Evolutionary conservation across 495 filamentous ascomycete species (phyloP).

Genomic region (Penicillium flavigenum): DNA sequence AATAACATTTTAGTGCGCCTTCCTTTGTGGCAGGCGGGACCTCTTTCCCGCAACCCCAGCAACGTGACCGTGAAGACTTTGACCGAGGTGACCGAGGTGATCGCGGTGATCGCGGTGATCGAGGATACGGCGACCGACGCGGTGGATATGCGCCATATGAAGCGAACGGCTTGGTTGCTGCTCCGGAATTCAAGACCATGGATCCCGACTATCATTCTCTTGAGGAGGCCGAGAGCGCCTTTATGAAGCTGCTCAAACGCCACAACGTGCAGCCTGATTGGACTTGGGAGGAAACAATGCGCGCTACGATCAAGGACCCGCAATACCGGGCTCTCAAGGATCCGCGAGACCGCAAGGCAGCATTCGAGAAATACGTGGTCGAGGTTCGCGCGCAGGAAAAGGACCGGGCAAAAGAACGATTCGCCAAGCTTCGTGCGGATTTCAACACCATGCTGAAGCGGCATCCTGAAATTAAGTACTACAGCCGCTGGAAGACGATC

Average conservation of each 20-base stretch:
- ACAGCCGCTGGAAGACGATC: slow-evolving; percentile 96
- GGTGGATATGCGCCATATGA: slow-evolving; percentile 59
- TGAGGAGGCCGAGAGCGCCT: slow-evolving; percentile 93
- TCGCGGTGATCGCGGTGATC: slow-evolving; percentile 48
- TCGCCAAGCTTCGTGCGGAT: slow-evolving; percentile 88
- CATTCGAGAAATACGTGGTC: slow-evolving; percentile 93
- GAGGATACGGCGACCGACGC: slow-evolving; percentile 63
- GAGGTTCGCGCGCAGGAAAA: slow-evolving; percentile 92
- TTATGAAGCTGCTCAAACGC: slow-evolving; percentile 84
- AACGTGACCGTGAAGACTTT: slow-evolving; percentile 28
- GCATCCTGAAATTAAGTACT: slow-evolving; percentile 96
- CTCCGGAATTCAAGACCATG: slow-evolving; percentile 61
- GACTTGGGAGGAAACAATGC: slow-evolving; percentile 90
- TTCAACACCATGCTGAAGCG: slow-evolving; percentile 95
- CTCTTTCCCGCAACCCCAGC: slow-evolving; percentile 43
- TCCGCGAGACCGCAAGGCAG: slow-evolving; percentile 84
- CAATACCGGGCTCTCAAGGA: slow-evolving; percentile 94
- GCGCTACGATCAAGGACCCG: slow-evolving; percentile 85
- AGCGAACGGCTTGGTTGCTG: slow-evolving; percentile 56
- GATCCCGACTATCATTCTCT: slow-evolving; percentile 82
- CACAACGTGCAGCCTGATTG: slow-evolving; percentile 84
- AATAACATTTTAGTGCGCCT: slow-evolving; percentile 51
- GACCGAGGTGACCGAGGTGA: slow-evolving; percentile 43
- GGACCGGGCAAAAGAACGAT: slow-evolving; percentile 90
- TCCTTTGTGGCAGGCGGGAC: slow-evolving; percentile 66